Evolutionary conservation across 495 filamentous ascomycete genomes (phyloP).

Genomic region (Neurospora intermedia): DNA sequence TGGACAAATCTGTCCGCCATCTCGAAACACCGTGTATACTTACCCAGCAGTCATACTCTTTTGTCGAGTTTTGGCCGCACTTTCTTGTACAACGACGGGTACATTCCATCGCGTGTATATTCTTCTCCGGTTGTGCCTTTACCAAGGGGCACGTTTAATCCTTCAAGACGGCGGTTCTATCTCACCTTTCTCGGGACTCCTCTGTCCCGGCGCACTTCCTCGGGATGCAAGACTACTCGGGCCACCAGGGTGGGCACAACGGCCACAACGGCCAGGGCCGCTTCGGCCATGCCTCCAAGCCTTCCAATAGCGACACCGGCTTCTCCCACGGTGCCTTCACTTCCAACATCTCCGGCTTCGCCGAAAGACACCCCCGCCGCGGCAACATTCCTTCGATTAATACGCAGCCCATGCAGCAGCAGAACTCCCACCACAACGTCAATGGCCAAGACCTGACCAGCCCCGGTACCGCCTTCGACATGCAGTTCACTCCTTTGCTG

Average conservation of each 20-base stretch:
- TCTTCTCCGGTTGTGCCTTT: slow-evolving; percentile 34
- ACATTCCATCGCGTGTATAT: slow-evolving; percentile 18
- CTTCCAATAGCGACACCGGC: slow-evolving; percentile 68
- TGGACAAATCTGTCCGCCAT: not conserved
- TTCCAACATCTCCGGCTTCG: slow-evolving; percentile 70
- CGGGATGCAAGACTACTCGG: slow-evolving; percentile 79
- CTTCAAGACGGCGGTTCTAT: slow-evolving; percentile 62
- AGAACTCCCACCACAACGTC: slow-evolving; percentile 29
- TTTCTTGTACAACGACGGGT: not conserved
- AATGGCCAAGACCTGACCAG: slow-evolving; percentile 66
- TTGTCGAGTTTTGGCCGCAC: not conserved
- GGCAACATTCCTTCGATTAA: slow-evolving; percentile 91
- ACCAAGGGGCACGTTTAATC: slow-evolving; percentile 40
- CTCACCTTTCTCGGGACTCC: slow-evolving; percentile 57
- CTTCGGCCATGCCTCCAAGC: slow-evolving; percentile 59
- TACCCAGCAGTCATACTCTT: not conserved
- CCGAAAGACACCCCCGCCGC: slow-evolving; percentile 69
- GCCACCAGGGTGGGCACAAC: slow-evolving; percentile 44
- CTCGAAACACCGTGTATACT: not conserved
- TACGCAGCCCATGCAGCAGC: slow-evolving; percentile 51
- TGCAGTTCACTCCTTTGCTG: slow-evolving; percentile 95
- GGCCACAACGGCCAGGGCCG: slow-evolving; percentile 44
- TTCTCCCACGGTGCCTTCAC: slow-evolving; percentile 87
- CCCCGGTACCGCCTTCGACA: slow-evolving; percentile 83
- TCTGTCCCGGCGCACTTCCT: slow-evolving; percentile 69